Conservation (phyloP, 345 rosid species). For the Euphorbia pulcherrima region DNA sequence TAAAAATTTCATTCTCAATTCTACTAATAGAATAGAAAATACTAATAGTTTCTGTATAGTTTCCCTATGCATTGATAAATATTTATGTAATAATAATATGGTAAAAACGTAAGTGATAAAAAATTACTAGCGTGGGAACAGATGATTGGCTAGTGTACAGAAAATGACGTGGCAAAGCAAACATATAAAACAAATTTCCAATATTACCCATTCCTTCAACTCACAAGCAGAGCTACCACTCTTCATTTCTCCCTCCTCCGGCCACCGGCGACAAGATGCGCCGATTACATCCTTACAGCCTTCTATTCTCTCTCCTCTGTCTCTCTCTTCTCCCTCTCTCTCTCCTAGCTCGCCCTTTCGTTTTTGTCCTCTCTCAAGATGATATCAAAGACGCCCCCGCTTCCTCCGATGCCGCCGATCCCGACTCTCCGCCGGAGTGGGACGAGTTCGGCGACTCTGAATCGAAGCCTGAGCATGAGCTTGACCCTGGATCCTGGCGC, state of each 20-base stretch:
- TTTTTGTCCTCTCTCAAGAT: conserved; percentile 73
- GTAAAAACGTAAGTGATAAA: too few relatives aligned
- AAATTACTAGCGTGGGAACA: conserved; percentile 1
- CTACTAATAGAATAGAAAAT: too few relatives aligned
- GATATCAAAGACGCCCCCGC: conserved; percentile 68
- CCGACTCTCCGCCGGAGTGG: conserved; percentile 54
- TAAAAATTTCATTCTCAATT: too few relatives aligned
- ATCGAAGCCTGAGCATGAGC: conserved; percentile 62
- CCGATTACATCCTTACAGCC: not conserved
- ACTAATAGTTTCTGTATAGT: too few relatives aligned
- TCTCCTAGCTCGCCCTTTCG: conserved; percentile 60
- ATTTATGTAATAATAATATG: too few relatives aligned
- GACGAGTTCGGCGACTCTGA: conserved; percentile 76
- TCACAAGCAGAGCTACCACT: not conserved
- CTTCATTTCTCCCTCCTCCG: not conserved
- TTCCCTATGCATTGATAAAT: too few relatives aligned
- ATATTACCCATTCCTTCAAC: not conserved
- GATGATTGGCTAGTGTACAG: not conserved
- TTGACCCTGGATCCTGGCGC: conserved; percentile 95
- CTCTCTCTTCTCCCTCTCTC: conserved; percentile 26
- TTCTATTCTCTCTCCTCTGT: conserved; percentile 30
- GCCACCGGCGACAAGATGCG: not conserved
- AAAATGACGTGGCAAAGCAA: conserved; percentile 10
- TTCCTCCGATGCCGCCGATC: conserved; percentile 30
- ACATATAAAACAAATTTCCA: not conserved